These are phyloP conservation scores for Neocucurbitaria cava DNA, from an alignment of 2,329 filamentous ascomycete species.

Conservation along the genomic window DNA sequence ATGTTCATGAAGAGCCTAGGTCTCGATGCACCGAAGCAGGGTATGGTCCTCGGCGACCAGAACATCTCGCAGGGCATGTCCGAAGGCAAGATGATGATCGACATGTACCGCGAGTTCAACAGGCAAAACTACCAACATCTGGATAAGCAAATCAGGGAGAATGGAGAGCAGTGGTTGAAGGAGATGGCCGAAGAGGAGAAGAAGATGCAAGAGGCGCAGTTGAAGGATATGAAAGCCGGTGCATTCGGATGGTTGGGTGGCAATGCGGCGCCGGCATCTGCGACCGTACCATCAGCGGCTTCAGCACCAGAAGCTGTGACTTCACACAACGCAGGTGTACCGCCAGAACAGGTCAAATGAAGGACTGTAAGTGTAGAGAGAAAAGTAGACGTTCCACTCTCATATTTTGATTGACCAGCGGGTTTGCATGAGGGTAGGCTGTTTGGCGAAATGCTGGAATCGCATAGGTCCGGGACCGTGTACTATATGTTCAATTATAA, in stretches of 20 bases:
- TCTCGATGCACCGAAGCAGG: conserved; percentile 68
- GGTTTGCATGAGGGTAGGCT: conserved; percentile 1
- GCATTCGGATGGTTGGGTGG: conserved; percentile 42
- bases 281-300: conserved; percentile 23
- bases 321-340: conserved; percentile 18
- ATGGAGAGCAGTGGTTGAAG: conserved; percentile 94
- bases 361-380: conserved; percentile 4
- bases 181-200: conserved; percentile 90
- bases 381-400: conserved; percentile 11
- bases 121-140: conserved; percentile 88
- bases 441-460: neutral
- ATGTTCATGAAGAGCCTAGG: conserved; percentile 76
- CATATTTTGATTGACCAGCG: neutral
- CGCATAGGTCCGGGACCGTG: neutral
- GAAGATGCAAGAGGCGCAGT: conserved; percentile 86
- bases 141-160: conserved; percentile 89
- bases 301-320: conserved; percentile 21
- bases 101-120: conserved; percentile 90
- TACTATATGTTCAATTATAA: conserved; percentile 5
- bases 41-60: conserved; percentile 61
- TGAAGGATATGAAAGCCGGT: conserved; percentile 82
- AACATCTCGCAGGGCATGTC: conserved; percentile 78
- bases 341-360: conserved; percentile 18
- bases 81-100: conserved; percentile 96
- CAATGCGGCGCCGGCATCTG: conserved; percentile 13